Conservation (phyloP, 2,329 filamentous ascomycete species). For the Tolypocladium sp. region DNA sequence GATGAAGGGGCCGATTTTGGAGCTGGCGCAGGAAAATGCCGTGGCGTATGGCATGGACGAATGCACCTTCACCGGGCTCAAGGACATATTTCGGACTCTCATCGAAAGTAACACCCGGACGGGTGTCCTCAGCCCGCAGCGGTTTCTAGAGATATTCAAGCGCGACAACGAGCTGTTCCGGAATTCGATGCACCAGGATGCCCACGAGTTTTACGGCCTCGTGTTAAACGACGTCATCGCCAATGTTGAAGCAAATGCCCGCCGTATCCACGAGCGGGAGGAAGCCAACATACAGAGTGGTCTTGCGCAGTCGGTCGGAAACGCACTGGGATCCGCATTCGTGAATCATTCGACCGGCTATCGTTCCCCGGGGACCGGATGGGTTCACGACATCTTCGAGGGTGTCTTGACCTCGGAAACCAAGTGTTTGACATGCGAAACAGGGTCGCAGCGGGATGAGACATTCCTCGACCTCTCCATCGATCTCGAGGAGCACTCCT, state of each 20-base stretch:
- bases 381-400: conserved; percentile 97
- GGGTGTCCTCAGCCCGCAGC: conserved; percentile 83
- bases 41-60: conserved; percentile 85
- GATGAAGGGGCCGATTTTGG: conserved; percentile 75
- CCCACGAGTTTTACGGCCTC: conserved; percentile 92
- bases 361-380: conserved; percentile 60
- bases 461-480: conserved; percentile 94
- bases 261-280: conserved; percentile 46
- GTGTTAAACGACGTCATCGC: conserved; percentile 93
- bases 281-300: conserved; percentile 30
- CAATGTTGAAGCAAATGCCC: conserved; percentile 83
- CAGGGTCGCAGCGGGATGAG: conserved; percentile 88
- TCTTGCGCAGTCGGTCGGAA: conserved; percentile 42
- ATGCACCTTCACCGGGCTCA: conserved; percentile 85
- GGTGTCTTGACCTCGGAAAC: conserved; percentile 93
- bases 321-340: conserved; percentile 21
- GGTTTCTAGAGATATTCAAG: conserved; percentile 89
- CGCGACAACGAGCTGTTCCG: conserved; percentile 96
- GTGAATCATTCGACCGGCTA: conserved; percentile 30
- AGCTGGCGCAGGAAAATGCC: conserved; percentile 73
- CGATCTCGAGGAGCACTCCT: conserved; percentile 89
- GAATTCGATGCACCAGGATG: conserved; percentile 95
- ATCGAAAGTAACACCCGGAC: conserved; percentile 74
- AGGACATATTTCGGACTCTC: conserved; percentile 91
- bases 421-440: conserved; percentile 92